phyloP scores from a whole-genome alignment of 2,329 filamentous ascomycete genomes.

The Penicillium sp. region DNA sequence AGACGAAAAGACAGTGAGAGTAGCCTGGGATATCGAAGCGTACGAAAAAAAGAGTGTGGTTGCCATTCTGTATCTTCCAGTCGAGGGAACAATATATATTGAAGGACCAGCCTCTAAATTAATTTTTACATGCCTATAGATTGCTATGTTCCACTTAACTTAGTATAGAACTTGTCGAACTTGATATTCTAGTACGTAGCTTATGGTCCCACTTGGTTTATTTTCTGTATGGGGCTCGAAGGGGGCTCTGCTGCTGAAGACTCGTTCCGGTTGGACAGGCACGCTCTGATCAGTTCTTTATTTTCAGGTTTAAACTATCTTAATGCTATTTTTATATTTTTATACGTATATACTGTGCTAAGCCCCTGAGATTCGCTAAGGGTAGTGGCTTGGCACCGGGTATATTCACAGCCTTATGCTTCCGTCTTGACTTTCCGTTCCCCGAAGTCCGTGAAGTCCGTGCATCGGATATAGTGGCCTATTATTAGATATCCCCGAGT shows the following conservation, averaged over 20 bases:
- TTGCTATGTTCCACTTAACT: background rate
- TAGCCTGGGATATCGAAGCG: too few relatives aligned
- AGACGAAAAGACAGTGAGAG: too few relatives aligned
- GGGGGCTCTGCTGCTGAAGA: background rate
- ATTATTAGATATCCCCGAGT: background rate
- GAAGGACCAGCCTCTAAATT: background rate
- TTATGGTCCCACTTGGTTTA: background rate
- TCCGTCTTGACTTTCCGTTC: too few relatives aligned
- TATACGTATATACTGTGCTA: background rate
- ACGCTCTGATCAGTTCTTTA: background rate
- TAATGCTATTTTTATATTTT: background rate
- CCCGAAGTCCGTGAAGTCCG: too few relatives aligned
- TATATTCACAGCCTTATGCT: background rate
- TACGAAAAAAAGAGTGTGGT: too few relatives aligned
- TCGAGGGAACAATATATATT: background rate
- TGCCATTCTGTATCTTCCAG: background rate
- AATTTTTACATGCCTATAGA: background rate
- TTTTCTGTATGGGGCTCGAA: background rate
- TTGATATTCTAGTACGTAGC: background rate
- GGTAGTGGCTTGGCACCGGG: background rate
- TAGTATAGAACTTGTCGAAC: background rate
- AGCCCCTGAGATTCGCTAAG: background rate
- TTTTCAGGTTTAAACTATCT: background rate
- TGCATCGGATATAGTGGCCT: background rate
- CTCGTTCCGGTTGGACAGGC: background rate